A percentile compares a stretch with the other conserved stretches of the same genome.
Evolutionary conservation across 192 early-diverging fungal species (phyloP).

Genomic region (Pilobolus umbonatus): DNA sequence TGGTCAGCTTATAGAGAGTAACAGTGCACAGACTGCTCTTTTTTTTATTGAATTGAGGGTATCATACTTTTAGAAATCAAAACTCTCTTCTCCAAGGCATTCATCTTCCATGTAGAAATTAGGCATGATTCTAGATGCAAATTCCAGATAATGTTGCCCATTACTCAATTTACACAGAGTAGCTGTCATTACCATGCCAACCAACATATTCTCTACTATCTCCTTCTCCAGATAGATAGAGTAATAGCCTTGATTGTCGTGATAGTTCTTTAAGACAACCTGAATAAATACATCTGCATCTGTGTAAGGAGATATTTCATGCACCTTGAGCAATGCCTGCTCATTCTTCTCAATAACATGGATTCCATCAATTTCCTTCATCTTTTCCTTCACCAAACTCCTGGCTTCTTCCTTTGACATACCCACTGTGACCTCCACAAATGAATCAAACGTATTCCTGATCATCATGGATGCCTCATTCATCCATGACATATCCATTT

Average conservation of each 20-base stretch:
- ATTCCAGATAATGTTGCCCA: slow-evolving; percentile 27
- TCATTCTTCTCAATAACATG: slow-evolving; percentile 3
- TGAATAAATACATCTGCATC: neutral
- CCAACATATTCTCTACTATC: slow-evolving; percentile 17
- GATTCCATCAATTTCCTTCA: neutral
- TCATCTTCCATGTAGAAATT: slow-evolving; percentile 34
- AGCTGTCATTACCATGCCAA: slow-evolving; percentile 21
- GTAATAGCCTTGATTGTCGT: neutral
- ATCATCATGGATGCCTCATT: slow-evolving; percentile 1
- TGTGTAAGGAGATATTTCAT: neutral
- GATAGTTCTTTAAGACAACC: slow-evolving; percentile 1
- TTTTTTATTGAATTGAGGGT: too few relatives aligned
- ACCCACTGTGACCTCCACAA: slow-evolving; percentile 15
- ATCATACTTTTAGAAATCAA: slow-evolving; percentile 5
- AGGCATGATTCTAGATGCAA: slow-evolving; percentile 13
- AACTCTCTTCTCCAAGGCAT: slow-evolving; percentile 18
- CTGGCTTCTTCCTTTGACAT: neutral
- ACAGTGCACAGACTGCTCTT: too few relatives aligned
- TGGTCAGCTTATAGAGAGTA: too few relatives aligned
- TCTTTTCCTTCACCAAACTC: neutral
- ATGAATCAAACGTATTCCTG: neutral
- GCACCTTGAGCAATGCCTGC: slow-evolving; percentile 4
- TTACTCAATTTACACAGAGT: slow-evolving; percentile 19
- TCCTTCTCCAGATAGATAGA: slow-evolving; percentile 20
- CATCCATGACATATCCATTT: slow-evolving; percentile 8